Percentiles rank a stretch among this genome's conserved stretches.
These are phyloP conservation scores for Neocucurbitaria cava DNA, from an alignment of 2,329 filamentous ascomycete genomes.

Conservation along the genomic window DNA sequence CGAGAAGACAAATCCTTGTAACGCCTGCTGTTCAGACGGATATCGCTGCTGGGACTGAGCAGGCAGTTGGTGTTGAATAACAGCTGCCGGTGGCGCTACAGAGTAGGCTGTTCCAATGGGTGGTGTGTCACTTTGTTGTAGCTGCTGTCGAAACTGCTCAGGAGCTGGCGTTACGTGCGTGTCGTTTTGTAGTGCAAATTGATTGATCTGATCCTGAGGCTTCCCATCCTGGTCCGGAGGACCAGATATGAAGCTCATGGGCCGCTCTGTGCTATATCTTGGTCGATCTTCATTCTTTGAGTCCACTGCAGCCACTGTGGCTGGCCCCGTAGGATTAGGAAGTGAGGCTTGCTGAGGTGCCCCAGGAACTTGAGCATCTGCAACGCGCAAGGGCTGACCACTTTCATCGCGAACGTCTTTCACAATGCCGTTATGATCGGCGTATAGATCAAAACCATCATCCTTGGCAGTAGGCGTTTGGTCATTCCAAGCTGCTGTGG, in stretches of 20 bases:
- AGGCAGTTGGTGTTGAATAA: slow-evolving; percentile 8
- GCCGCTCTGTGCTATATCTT: slow-evolving; percentile 42
- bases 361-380: slow-evolving; percentile 10
- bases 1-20: slow-evolving; percentile 3
- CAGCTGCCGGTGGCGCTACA: slow-evolving; percentile 8
- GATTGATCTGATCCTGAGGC: slow-evolving; percentile 47
- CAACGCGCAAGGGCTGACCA: slow-evolving; percentile 37
- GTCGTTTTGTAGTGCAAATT: slow-evolving; percentile 10
- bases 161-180: slow-evolving; percentile 7
- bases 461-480: slow-evolving; percentile 23
- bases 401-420: slow-evolving; percentile 41
- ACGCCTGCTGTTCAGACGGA: slow-evolving; percentile 1
- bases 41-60: slow-evolving; percentile 2
- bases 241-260: slow-evolving; percentile 48
- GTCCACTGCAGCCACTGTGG: slow-evolving; percentile 8
- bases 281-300: slow-evolving; percentile 26
- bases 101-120: slow-evolving; percentile 16
- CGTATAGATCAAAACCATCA: slow-evolving; percentile 46
- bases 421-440: slow-evolving; percentile 47
- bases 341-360: slow-evolving; percentile 12
- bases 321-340: slow-evolving; percentile 3
- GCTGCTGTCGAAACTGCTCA: slow-evolving; percentile 12
- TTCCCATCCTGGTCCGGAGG: slow-evolving; percentile 42
- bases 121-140: slow-evolving; percentile 11
- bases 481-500: slow-evolving; percentile 18